Percentiles rank a stretch among this genome's conserved stretches.
phyloP scores from a whole-genome alignment of 2,329 filamentous ascomycete species.

The Monilinia fructigena region DNA sequence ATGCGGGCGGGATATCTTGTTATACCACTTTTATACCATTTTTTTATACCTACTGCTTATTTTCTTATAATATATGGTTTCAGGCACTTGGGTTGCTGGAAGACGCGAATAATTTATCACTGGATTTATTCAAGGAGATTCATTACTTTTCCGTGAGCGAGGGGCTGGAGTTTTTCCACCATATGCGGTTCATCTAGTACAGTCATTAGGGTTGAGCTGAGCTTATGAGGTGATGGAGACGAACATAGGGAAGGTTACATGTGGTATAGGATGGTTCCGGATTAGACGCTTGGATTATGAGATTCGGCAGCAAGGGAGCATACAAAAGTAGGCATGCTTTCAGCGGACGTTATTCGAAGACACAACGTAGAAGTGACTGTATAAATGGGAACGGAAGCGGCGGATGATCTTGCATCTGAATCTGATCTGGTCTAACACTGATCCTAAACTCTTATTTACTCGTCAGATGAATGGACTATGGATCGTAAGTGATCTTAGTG shows the following conservation, averaged over 20 bases:
- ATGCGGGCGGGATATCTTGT: slow-evolving; percentile 3
- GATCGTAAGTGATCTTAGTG: background rate
- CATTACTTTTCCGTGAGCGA: background rate
- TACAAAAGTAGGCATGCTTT: slow-evolving; percentile 1
- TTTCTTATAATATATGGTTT: slow-evolving; percentile 17
- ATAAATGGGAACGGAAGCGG: slow-evolving; percentile 2
- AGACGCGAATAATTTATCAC: background rate
- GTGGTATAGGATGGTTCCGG: slow-evolving; percentile 7
- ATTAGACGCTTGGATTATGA: background rate
- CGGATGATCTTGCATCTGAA: slow-evolving; percentile 18
- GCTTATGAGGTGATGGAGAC: background rate
- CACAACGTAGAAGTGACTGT: slow-evolving; percentile 11
- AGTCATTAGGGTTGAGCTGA: background rate
- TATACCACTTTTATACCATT: slow-evolving; percentile 19
- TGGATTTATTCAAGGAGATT: background rate
- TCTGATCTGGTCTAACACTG: background rate
- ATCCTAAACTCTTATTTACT: slow-evolving; percentile 3
- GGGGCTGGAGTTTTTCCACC: background rate
- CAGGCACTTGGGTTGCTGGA: slow-evolving; percentile 4
- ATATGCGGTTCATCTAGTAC: background rate
- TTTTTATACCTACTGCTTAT: slow-evolving; percentile 13
- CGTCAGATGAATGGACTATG: slow-evolving; percentile 4
- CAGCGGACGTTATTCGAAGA: slow-evolving; percentile 10
- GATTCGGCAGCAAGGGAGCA: background rate
- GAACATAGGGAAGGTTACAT: background rate